Evolutionary conservation across 495 filamentous ascomycete genomes (phyloP), one percentile per base, ranked within the genome.

Genomic region (Penicillium alfredii): DNA sequence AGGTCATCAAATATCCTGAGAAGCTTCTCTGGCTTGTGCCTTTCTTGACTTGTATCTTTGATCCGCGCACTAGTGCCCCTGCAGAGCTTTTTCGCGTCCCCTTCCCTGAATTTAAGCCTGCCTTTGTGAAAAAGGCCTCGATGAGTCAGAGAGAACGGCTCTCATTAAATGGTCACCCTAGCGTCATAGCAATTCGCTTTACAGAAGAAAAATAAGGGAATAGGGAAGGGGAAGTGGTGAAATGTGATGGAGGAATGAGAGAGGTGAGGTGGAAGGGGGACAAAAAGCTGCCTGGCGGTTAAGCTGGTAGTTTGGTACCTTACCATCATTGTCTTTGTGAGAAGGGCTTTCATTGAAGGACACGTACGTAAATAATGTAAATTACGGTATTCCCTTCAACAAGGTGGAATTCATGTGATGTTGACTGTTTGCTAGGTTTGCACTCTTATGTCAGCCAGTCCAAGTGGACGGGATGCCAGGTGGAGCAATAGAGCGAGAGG

Each of bases 141-240:
- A 29, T 42, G 28, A 16, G 52, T 29, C 36, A 54, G 54, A 58
- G 44, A 45, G 50, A 43, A 33, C 28, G 49, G 52, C 48, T 58
- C 53, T 61, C 55, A 61, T 61, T 56, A 49, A 59, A 57, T 56
- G 64, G 47, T 58, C 58, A 55, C 49, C 56, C 49, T 49, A 54
- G 56, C 53, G 61, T 55, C 56, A 66, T 58, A 55, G 53, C 66
- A 53, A 56, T 61, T 64, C 54, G 59, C 58, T 66, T 71, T 71
- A 71, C 67, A 61, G 54, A 49, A 46, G 53, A 49, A 42, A 38
- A 46, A 41, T 18, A 46, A 42, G 42, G 49, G 36, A 38, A 39
- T 24, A 35, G 45, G 44, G 43, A 40, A 44, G 53, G 44, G 35
- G 40, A 28, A 30, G 47, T 43, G 45, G 49, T 41, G 45, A 44